Percentiles rank a stretch among this genome's conserved stretches.
phyloP scores from a whole-genome alignment of 306 rosid genomes.

The Vigna unguiculata region DNA sequence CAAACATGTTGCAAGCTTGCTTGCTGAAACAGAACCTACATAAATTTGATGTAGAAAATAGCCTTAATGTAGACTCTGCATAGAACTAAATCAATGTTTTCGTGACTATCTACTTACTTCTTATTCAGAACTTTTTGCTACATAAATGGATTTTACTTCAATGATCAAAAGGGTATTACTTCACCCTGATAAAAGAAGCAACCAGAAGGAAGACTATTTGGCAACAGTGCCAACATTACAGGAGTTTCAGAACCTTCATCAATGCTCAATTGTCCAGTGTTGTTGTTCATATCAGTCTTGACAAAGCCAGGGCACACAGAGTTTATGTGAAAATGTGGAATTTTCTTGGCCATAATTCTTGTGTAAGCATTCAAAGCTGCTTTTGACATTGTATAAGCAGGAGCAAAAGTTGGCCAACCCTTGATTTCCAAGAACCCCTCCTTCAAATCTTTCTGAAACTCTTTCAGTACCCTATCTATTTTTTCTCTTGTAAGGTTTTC shows the following conservation, averaged over 20 bases:
- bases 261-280: slow-evolving; percentile 45
- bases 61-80: neutral
- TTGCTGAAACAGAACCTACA: neutral
- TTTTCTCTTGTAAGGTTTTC: slow-evolving; percentile 46
- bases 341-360: slow-evolving; percentile 50
- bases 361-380: slow-evolving; percentile 57
- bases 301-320: slow-evolving; percentile 57
- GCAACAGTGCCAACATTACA: slow-evolving; percentile 46
- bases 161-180: slow-evolving; percentile 44
- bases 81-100: neutral
- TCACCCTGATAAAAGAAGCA: slow-evolving; percentile 45
- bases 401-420: slow-evolving; percentile 48
- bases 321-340: slow-evolving; percentile 45
- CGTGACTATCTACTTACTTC: neutral
- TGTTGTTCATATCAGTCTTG: slow-evolving; percentile 51
- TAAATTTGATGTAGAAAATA: neutral
- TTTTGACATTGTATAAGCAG: slow-evolving; percentile 54
- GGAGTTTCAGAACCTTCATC: slow-evolving; percentile 54
- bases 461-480: slow-evolving; percentile 42
- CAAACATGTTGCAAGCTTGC: neutral
- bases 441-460: slow-evolving; percentile 49
- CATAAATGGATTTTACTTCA: neutral
- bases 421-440: slow-evolving; percentile 49
- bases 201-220: slow-evolving; percentile 44
- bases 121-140: neutral